These are phyloP conservation scores for Benincasa hispida DNA, from an alignment of 306 rosid genomes.

Conservation along the genomic window DNA sequence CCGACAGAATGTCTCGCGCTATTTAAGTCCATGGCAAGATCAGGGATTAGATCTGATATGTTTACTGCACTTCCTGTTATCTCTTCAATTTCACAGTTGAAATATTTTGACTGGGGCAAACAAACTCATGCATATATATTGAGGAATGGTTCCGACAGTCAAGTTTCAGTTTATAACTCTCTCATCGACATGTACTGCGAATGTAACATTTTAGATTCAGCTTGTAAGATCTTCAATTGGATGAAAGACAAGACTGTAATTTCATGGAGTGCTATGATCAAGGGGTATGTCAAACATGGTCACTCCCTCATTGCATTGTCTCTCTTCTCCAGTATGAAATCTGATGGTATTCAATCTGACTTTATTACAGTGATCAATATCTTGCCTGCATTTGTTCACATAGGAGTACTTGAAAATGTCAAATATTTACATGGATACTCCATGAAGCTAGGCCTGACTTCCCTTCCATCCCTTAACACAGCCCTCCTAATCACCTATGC, in stretches of 20 bases:
- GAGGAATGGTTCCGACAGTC: constrained; percentile 53
- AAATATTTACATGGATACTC: constrained; percentile 56
- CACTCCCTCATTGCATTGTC: constrained; percentile 36
- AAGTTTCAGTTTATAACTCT: constrained; percentile 51
- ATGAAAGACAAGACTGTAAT: constrained; percentile 35
- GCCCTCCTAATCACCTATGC: constrained; percentile 62
- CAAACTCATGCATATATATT: constrained; percentile 56
- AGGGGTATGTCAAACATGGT: constrained; percentile 42
- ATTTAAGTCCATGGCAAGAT: constrained; percentile 37
- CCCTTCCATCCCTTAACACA: constrained; percentile 44
- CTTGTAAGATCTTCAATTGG: constrained; percentile 26
- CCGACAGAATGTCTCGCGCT: constrained; percentile 34
- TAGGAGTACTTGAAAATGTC: constrained; percentile 59
- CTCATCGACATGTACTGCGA: constrained; percentile 60
- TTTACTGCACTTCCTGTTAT: constrained; percentile 57
- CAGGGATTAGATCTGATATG: constrained; percentile 49
- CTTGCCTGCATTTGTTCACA: constrained; percentile 56
- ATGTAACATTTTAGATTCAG: constrained; percentile 24
- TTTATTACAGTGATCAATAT: constrained; percentile 45
- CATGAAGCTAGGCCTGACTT: constrained; percentile 37
- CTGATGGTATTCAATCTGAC: constrained; percentile 33
- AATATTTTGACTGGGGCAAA: constrained; percentile 34
- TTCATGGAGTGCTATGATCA: constrained; percentile 73
- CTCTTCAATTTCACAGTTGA: constrained; percentile 41
- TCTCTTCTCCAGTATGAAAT: constrained; percentile 42